phyloP scores from a whole-genome alignment of 2,329 filamentous ascomycete species.

The Stromatinia cepivora region DNA sequence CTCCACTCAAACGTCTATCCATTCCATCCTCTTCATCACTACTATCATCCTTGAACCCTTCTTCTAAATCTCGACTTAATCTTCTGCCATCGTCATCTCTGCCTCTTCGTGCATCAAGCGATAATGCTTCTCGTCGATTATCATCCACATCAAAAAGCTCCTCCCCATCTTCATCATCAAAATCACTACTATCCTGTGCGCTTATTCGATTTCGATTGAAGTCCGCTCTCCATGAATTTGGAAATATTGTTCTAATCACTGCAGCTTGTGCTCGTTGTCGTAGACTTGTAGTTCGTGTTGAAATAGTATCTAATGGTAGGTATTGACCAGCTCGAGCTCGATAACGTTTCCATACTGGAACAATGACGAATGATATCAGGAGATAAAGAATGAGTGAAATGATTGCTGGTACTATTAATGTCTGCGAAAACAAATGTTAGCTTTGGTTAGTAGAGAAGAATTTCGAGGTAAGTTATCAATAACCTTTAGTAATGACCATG shows the following conservation, averaged over 20 bases:
- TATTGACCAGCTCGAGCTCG: conserved; percentile 72
- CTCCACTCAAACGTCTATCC: conserved; percentile 16
- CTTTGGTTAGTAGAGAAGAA: not conserved
- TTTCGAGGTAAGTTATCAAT: not conserved
- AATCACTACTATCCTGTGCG: conserved; percentile 52
- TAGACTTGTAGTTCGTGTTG: conserved; percentile 55
- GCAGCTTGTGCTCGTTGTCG: conserved; percentile 52
- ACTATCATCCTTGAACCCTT: conserved; percentile 73
- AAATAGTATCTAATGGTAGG: conserved; percentile 65
- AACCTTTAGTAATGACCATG: conserved; percentile 39
- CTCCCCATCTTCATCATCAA: conserved; percentile 66
- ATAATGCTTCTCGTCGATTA: conserved; percentile 46
- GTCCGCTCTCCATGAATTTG: conserved; percentile 52
- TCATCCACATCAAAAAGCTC: conserved; percentile 62
- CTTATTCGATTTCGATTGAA: conserved; percentile 44
- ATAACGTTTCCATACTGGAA: conserved; percentile 70
- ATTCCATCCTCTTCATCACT: conserved; percentile 52
- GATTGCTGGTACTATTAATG: conserved; percentile 66
- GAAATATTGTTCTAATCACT: conserved; percentile 46
- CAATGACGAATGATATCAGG: conserved; percentile 60
- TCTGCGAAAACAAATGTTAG: conserved; percentile 49
- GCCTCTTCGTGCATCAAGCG: conserved; percentile 41
- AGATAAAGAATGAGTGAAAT: conserved; percentile 71
- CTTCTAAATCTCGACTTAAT: conserved; percentile 76
- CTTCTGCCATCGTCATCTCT: conserved; percentile 55